Base-by-base conservation (phyloP, 768 basidiomycete species). In the Leccinum subtestaceum region DNA sequence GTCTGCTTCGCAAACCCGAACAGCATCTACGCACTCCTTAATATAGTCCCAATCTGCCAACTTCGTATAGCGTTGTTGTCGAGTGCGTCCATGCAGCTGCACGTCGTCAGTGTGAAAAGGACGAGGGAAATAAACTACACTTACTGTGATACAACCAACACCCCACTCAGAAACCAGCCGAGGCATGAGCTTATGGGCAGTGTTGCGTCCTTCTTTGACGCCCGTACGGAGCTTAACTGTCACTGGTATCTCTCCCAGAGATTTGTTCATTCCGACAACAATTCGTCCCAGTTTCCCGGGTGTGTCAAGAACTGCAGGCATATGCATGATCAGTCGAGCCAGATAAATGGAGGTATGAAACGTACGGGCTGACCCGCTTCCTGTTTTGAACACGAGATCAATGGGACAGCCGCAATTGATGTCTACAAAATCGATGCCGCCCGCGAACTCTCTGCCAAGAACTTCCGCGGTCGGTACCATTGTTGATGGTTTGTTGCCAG, bases 361-460 rank as follows among this genome's bases (percentile, higher is more conserved):
- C 23, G 21, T 66, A 95, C 94, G 72, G 27, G 95, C 95, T 58
- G 89, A 91, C 0, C 95, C 95, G 56, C 93, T 94, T 3, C 95
- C 95, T 13, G 84, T 82, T 66, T 89, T 90, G 76, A 95, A 97
- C 1, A 99, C 92, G 46, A 98, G 77, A 73, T 99, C 97, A 65
- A 98, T 98, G 4, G 97, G 97, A 73, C 97, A 98, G 7, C 95
- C 95, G 72, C 93, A 92, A 68, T 99, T 99, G 63, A 98, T 75
- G 68, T 99, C 95, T 1, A 95, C 91, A 66, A 97, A 98, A 67
- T 98, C 93, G 21, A 97, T 74, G 19, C 80, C 79, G 12, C 80
- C 77, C 1, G 78, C 78, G 63, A 85, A 83, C 69, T 92, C 87
- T 61, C 81, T 84, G 2, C 81, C 84, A 27, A 98, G 81, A 7